A percentile compares a stretch with the other conserved stretches of the same genome.
phyloP scores from a whole-genome alignment of 257 asterid species.

The Parsonsia alboflavescens region DNA sequence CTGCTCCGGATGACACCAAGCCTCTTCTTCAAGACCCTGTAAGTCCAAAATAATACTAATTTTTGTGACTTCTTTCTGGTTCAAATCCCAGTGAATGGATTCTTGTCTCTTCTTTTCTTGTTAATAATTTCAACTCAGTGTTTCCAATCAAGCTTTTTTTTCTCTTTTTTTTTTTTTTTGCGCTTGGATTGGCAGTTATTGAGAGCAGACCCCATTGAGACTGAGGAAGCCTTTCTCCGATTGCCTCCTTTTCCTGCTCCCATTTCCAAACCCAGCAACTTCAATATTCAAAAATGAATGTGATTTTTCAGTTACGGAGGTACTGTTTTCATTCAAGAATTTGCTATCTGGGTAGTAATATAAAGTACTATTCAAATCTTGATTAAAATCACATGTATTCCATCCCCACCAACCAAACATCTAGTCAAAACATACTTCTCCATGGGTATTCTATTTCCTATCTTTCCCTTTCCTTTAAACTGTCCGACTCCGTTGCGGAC shows the following conservation, averaged over 20 bases:
- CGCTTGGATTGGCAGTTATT: slow-evolving; percentile 35
- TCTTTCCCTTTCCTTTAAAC: too few relatives aligned
- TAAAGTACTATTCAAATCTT: background rate
- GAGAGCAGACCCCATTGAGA: slow-evolving; percentile 87
- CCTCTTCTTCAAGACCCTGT: slow-evolving; percentile 81
- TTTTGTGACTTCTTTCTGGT: background rate
- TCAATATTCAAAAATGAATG: background rate
- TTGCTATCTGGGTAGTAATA: background rate
- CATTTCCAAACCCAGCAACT: slow-evolving; percentile 20
- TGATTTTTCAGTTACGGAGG: background rate
- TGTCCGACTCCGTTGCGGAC: too few relatives aligned
- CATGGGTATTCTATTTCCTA: too few relatives aligned
- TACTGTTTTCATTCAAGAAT: background rate
- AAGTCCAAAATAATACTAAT: slow-evolving; percentile 2
- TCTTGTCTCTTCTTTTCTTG: background rate
- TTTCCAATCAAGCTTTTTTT: background rate
- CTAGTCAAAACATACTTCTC: too few relatives aligned
- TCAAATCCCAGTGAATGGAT: too few relatives aligned
- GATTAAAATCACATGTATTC: background rate
- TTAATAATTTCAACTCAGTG: background rate
- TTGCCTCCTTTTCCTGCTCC: slow-evolving; percentile 75
- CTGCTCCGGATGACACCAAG: slow-evolving; percentile 71
- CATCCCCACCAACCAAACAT: background rate
- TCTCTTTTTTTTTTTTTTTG: too few relatives aligned
- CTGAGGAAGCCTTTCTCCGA: slow-evolving; percentile 82